Percentiles rank a stretch among this genome's conserved stretches.
These are phyloP conservation scores for Kluyveromyces lactis DNA, from an alignment of 805 yeast species.

Conservation along the genomic window DNA sequence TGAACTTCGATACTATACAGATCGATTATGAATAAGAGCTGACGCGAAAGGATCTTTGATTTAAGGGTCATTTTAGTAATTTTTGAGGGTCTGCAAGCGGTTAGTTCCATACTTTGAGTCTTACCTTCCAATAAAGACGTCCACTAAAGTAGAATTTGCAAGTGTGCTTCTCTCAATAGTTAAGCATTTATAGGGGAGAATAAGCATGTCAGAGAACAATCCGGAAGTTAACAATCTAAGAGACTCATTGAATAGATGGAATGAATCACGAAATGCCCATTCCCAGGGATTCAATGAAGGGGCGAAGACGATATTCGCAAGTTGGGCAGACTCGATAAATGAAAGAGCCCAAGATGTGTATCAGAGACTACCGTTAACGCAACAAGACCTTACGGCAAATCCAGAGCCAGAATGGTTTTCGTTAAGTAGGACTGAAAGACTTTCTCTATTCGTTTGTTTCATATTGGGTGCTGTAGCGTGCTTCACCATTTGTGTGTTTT, in stretches of 20 bases:
- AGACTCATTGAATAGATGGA: conserved; percentile 35
- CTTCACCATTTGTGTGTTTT: conserved; percentile 69
- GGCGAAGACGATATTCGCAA: conserved; percentile 31
- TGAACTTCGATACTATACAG: too few species aligned
- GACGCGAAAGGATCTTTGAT: too few species aligned
- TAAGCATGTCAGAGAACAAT: conserved; percentile 10
- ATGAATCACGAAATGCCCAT: conserved; percentile 21
- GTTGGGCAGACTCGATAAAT: conserved; percentile 33
- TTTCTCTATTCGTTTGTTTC: conserved; percentile 70
- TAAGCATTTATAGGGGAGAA: too few species aligned
- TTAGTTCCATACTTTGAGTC: too few species aligned
- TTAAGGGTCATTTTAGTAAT: too few species aligned
- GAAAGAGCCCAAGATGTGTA: conserved; percentile 48
- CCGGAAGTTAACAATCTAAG: conserved; percentile 24
- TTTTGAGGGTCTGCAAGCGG: too few species aligned
- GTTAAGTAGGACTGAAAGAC: conserved; percentile 69
- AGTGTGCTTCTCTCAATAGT: too few species aligned
- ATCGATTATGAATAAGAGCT: too few species aligned
- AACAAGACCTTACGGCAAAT: conserved; percentile 37
- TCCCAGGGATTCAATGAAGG: conserved; percentile 25
- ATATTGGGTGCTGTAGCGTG: conserved; percentile 71
- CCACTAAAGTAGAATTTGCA: too few species aligned
- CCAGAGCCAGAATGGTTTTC: conserved; percentile 73
- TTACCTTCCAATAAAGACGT: too few species aligned
- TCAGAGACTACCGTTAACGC: conserved; percentile 55